A percentile compares a stretch with the other conserved stretches of the same genome.
Conservation (phyloP, 2,329 filamentous ascomycete genomes). For the Lachnellula cervina region DNA sequence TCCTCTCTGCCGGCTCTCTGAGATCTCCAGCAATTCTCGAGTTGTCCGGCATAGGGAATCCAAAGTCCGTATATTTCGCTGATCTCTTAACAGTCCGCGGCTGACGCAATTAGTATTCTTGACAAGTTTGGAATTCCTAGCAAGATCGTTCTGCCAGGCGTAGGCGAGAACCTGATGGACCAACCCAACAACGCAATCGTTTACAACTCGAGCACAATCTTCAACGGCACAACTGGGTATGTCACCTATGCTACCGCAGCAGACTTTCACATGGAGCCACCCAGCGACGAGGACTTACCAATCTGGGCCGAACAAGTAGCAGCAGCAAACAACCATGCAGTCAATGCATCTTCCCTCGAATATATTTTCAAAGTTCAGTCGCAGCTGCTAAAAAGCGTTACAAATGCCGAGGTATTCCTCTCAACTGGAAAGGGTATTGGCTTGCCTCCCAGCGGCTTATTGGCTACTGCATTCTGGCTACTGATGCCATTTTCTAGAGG, state of each 20-base stretch:
- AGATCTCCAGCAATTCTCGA: slow-evolving; percentile 33
- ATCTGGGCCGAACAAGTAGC: slow-evolving; percentile 8
- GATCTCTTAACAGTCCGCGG: not conserved
- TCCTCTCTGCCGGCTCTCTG: slow-evolving; percentile 28
- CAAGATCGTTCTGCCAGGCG: slow-evolving; percentile 15
- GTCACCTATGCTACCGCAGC: slow-evolving; percentile 11
- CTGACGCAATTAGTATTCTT: slow-evolving; percentile 8
- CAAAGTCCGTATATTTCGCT: slow-evolving; percentile 3
- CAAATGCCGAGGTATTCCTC: slow-evolving; percentile 43
- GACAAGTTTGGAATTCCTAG: slow-evolving; percentile 6
- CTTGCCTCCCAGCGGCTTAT: slow-evolving; percentile 19
- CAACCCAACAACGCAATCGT: slow-evolving; percentile 17
- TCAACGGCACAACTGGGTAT: slow-evolving; percentile 11
- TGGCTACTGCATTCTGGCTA: slow-evolving; percentile 37
- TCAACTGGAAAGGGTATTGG: slow-evolving; percentile 17
- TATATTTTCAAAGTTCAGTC: slow-evolving; percentile 43
- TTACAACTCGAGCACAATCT: slow-evolving; percentile 22
- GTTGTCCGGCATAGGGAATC: slow-evolving; percentile 32
- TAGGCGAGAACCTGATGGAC: slow-evolving; percentile 27
- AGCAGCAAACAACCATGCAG: slow-evolving; percentile 24
- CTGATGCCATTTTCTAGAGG: slow-evolving; percentile 41
- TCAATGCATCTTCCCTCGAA: slow-evolving; percentile 31
- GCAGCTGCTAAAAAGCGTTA: slow-evolving; percentile 40
- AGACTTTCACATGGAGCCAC: slow-evolving; percentile 15
- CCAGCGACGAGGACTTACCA: not conserved